A percentile compares a stretch with the other conserved stretches of the same genome.
phyloP scores from a whole-genome alignment of 2,329 filamentous ascomycete genomes.

The Magnaporthales sp. region DNA sequence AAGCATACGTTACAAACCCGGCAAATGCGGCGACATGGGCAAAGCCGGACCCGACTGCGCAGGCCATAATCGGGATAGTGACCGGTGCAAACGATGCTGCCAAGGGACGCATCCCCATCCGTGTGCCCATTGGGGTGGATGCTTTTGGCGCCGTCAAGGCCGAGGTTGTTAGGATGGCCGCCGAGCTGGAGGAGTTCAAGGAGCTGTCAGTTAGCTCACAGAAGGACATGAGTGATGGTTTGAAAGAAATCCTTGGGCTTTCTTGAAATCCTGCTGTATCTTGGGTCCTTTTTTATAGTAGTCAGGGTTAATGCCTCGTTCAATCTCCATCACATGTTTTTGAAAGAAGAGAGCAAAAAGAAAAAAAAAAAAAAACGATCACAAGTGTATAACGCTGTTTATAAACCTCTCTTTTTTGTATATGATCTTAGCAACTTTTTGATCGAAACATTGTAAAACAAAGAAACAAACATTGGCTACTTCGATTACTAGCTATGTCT shows the following conservation, averaged over 20 bases:
- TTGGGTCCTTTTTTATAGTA: no score
- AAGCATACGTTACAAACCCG: conserved; percentile 17
- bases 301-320: no score
- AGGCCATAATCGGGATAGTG: conserved; percentile 24
- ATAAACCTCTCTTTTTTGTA: no score
- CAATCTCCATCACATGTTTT: no score
- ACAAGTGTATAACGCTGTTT: no score
- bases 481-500: no score
- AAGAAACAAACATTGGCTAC: no score
- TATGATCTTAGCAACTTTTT: no score
- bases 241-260: neutral
- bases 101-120: conserved; percentile 24
- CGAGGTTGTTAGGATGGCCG: conserved; percentile 20
- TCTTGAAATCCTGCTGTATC: neutral
- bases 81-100: neutral
- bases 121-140: conserved; percentile 30
- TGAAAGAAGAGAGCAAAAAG: no score
- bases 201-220: conserved; percentile 21
- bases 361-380: no score
- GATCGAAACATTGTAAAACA: no score
- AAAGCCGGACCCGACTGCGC: conserved; percentile 23
- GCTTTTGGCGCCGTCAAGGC: conserved; percentile 23
- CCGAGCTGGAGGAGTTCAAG: conserved; percentile 24
- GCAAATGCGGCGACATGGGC: conserved; percentile 21
- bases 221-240: neutral